A percentile compares a stretch with the other conserved stretches of the same genome.
Conservation (phyloP, 176 grass and related monocot species). For the Oryza coarctata region DNA sequence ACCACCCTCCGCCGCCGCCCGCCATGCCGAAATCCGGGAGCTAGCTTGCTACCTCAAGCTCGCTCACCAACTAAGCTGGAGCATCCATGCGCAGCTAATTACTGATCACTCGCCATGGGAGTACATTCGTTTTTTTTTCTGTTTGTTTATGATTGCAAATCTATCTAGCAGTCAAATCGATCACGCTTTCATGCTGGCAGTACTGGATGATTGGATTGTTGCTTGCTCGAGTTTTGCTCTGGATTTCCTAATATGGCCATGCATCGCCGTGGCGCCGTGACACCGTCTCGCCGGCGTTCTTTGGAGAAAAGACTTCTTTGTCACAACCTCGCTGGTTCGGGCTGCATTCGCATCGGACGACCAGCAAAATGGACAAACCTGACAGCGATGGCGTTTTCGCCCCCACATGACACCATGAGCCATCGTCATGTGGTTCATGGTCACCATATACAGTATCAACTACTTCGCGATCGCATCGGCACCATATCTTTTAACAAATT, state of each 20-base stretch:
- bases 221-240: conserved; percentile 18
- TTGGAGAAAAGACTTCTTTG: background rate
- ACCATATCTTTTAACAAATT: background rate
- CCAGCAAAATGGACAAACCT: background rate
- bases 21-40: conserved; percentile 30
- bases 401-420: background rate
- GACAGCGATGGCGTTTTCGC: background rate
- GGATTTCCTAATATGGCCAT: background rate
- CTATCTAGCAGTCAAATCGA: background rate
- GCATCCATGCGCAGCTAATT: background rate
- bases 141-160: background rate
- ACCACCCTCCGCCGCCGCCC: background rate
- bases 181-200: background rate
- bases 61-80: conserved; percentile 4
- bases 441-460: background rate
- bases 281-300: background rate
- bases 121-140: background rate
- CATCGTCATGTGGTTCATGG: no score
- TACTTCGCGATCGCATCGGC: background rate
- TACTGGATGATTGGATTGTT: background rate
- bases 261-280: background rate
- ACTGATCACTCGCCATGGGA: no score
- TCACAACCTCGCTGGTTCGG: background rate
- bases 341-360: background rate
- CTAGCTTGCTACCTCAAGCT: background rate